Conservation (phyloP, 2,329 filamentous ascomycete genomes). For the Neoscytalidium dimidiatum region DNA sequence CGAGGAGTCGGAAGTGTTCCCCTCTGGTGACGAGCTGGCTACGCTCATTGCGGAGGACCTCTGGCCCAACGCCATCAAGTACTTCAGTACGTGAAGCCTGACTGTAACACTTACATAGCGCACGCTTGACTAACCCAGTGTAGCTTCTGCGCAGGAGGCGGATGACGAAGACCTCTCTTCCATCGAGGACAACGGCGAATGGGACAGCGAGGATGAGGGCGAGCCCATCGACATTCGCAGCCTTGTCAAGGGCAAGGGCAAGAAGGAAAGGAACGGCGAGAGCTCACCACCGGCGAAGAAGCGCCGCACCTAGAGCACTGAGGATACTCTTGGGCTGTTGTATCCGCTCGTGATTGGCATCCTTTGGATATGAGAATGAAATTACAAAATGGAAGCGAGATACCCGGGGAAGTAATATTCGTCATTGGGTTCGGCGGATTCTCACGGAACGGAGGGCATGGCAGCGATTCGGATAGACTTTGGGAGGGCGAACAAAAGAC, state of each 20-base stretch:
- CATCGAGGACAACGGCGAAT: conserved; percentile 64
- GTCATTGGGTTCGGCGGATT: background rate
- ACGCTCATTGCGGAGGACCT: conserved; percentile 82
- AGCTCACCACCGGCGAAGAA: conserved; percentile 39
- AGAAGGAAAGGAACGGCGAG: conserved; percentile 42
- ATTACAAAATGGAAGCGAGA: conserved; percentile 1
- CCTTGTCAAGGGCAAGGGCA: conserved; percentile 48
- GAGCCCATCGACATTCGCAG: conserved; percentile 50
- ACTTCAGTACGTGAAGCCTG: conserved; percentile 71
- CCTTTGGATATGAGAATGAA: background rate
- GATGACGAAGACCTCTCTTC: conserved; percentile 68
- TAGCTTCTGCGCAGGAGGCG: conserved; percentile 65
- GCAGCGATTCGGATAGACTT: background rate
- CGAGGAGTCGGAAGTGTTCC: conserved; percentile 79
- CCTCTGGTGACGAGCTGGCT: conserved; percentile 81
- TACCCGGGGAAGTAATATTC: background rate
- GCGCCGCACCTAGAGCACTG: conserved; percentile 26
- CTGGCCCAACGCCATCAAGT: conserved; percentile 84
- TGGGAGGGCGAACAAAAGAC: background rate
- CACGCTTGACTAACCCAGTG: background rate
- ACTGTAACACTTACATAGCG: background rate
- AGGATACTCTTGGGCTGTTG: background rate
- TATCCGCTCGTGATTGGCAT: background rate
- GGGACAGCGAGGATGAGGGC: conserved; percentile 55
- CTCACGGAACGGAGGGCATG: background rate